These are phyloP conservation scores for Magnusiomyces starmeri DNA, from an alignment of 1,139 yeast genomes.

Conservation along the genomic window DNA sequence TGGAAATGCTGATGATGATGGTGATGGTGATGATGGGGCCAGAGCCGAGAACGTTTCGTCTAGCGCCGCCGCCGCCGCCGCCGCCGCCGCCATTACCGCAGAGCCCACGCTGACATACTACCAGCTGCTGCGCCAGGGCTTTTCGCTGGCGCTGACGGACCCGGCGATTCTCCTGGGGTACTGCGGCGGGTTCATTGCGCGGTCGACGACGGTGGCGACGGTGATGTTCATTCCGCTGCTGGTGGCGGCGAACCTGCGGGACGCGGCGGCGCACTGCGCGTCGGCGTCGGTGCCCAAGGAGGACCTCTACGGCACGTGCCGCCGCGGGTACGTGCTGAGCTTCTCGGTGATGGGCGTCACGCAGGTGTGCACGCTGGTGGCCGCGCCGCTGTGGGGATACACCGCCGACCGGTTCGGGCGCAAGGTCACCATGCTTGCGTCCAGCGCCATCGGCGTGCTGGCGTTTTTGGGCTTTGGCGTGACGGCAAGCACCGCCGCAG, in stretches of 20 bases:
- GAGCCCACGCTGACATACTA: constrained; percentile 29
- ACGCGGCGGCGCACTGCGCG: constrained; percentile 17
- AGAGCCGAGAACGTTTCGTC: constrained; percentile 15
- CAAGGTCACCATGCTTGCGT: constrained; percentile 33
- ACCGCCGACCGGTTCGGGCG: constrained; percentile 48
- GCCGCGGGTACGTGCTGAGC: constrained; percentile 47
- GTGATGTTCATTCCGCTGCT: constrained; percentile 58
- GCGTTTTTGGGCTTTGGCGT: constrained; percentile 35
- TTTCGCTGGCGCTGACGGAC: constrained; percentile 35
- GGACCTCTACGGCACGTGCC: constrained; percentile 38
- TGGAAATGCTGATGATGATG: background rate
- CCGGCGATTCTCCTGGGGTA: constrained; percentile 44
- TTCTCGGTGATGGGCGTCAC: constrained; percentile 65
- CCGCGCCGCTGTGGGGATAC: constrained; percentile 60
- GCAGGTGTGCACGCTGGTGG: constrained; percentile 48
- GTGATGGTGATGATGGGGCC: constrained; percentile 10
- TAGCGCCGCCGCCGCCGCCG: background rate
- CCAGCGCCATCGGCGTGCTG: constrained; percentile 36
- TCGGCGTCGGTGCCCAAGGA: background rate
- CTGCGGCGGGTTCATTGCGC: constrained; percentile 55
- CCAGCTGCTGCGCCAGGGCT: constrained; percentile 42
- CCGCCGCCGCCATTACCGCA: constrained; percentile 7
- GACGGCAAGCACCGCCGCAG: background rate
- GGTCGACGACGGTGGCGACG: constrained; percentile 55
- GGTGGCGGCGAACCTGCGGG: constrained; percentile 33